Base-by-base conservation (phyloP, 2,329 filamentous ascomycete genomes). In the Verticillium alfalfae region DNA sequence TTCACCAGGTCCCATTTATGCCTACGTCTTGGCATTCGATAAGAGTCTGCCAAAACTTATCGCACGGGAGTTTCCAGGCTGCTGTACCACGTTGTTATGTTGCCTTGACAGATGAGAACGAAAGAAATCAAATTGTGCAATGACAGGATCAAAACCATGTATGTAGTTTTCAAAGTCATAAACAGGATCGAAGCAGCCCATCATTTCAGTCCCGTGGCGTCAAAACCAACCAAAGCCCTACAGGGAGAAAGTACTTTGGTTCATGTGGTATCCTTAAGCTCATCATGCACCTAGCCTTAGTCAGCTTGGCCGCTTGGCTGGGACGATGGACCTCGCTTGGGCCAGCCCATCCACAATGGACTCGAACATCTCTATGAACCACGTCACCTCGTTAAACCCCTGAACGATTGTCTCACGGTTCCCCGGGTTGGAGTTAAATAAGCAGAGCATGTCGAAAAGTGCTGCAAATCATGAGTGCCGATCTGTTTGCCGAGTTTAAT, bases 401-500 rank as follows among this genome's bases (percentile, higher is more conserved):
- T 52, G 45, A 52, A 22, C 45, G 45, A 9, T 18, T 52, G 45
- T 52, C 45, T 52, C 45, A 52, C 45, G 18, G 45, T 22, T 22
- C 5, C 45, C 45, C 18, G 2, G 16, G 45, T 52, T 52, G 22
- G 45, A 52, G n/a, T 52, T 18, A 52, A 10, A 52, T 18, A 52
- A 22, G 8, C 18, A 52, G 45, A 52, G 45, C 45, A 52, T 52
- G 45, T 52, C 45, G 45, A 52, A 10, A 13, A 52, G n/a, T 52
- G 45, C 18, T 18, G 22, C 45, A 18, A 52, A 58, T 39, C 64
- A 89, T 88, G 86, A 89, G 86, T 67, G 84, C 85, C 64, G 85
- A 88, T 72, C 81, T 89, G 62, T 86, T 88, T 69, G 86, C 85
- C 61, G 84, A 86, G 66, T 88, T 89, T 67, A 84, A 83, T 68